phyloP scores from a whole-genome alignment of 2,329 filamentous ascomycete species.

The Xylariaceae sp. region DNA sequence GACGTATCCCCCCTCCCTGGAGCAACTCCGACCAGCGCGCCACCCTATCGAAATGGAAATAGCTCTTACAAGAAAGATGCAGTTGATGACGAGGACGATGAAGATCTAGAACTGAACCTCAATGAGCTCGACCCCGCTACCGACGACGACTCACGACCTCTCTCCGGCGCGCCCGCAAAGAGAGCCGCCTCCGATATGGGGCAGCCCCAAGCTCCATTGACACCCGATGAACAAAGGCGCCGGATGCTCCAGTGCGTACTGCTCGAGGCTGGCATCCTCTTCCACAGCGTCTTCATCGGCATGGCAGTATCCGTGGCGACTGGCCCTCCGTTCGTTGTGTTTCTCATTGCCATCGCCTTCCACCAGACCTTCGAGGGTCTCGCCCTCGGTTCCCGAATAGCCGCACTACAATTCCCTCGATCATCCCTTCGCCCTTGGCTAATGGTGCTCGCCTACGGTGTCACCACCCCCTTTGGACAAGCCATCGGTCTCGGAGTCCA shows the following conservation, averaged over 20 bases:
- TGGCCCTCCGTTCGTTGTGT: conserved; percentile 74
- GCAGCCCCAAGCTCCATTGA: conserved; percentile 31
- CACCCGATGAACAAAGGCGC: conserved; percentile 59
- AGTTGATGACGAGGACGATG: conserved; percentile 48
- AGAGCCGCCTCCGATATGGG: conserved; percentile 26
- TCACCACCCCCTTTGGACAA: conserved; percentile 78
- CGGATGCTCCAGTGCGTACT: conserved; percentile 75
- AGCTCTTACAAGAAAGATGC: conserved; percentile 5
- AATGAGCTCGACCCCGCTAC: conserved; percentile 55
- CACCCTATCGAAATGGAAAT: conserved; percentile 17
- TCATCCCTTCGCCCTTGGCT: conserved; percentile 76
- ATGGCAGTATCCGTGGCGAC: conserved; percentile 83
- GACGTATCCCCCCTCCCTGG: conserved; percentile 58
- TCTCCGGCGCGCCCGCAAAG: conserved; percentile 20
- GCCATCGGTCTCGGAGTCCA: conserved; percentile 78
- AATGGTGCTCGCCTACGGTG: conserved; percentile 75
- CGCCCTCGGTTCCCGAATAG: conserved; percentile 80
- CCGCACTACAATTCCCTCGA: conserved; percentile 74
- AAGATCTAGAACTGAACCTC: conserved; percentile 58
- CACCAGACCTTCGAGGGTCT: conserved; percentile 89
- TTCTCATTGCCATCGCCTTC: conserved; percentile 77
- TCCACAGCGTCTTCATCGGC: conserved; percentile 82
- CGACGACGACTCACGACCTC: conserved; percentile 30
- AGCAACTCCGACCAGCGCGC: conserved; percentile 43
- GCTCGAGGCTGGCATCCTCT: conserved; percentile 79